Percentiles rank a stretch among this genome's conserved stretches.
Evolutionary conservation across 306 rosid genomes (phyloP).

Genomic region (Leucaena leucocephala): DNA sequence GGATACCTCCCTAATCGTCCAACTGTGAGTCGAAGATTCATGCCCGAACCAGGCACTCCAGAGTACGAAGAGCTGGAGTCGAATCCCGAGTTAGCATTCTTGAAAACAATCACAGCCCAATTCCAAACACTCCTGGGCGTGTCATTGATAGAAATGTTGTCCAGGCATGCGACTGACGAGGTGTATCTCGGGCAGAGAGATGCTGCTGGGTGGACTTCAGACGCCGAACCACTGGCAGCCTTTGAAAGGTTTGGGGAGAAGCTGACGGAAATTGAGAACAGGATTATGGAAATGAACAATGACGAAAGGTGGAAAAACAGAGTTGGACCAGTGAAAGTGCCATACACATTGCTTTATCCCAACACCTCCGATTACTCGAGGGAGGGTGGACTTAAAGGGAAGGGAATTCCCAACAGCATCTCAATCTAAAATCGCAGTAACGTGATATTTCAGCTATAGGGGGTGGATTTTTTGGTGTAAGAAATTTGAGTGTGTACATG

Average conservation of each 20-base stretch:
- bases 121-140: conserved; percentile 86
- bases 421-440: conserved; percentile 53
- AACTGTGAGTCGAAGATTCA: conserved; percentile 88
- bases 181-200: conserved; percentile 85
- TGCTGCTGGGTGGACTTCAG: conserved; percentile 64
- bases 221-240: conserved; percentile 59
- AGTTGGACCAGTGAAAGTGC: conserved; percentile 70
- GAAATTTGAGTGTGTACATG: background rate
- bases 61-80: conserved; percentile 71
- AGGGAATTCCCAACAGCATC: conserved; percentile 90
- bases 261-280: conserved; percentile 61
- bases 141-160: conserved; percentile 77
- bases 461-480: background rate
- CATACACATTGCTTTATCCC: conserved; percentile 81
- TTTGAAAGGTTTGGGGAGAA: conserved; percentile 61
- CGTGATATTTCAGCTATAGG: background rate
- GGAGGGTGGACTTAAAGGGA: conserved; percentile 85
- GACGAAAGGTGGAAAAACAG: conserved; percentile 71
- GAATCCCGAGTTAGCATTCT: conserved; percentile 69
- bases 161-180: conserved; percentile 89
- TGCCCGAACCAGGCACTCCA: conserved; percentile 88
- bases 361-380: conserved; percentile 68
- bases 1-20: conserved; percentile 97
- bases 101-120: conserved; percentile 90
- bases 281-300: conserved; percentile 57